Evolutionary conservation across 192 early-diverging fungal species (phyloP), one percentile per base, ranked within the genome.

Genomic region (Coemansia sp.): DNA sequence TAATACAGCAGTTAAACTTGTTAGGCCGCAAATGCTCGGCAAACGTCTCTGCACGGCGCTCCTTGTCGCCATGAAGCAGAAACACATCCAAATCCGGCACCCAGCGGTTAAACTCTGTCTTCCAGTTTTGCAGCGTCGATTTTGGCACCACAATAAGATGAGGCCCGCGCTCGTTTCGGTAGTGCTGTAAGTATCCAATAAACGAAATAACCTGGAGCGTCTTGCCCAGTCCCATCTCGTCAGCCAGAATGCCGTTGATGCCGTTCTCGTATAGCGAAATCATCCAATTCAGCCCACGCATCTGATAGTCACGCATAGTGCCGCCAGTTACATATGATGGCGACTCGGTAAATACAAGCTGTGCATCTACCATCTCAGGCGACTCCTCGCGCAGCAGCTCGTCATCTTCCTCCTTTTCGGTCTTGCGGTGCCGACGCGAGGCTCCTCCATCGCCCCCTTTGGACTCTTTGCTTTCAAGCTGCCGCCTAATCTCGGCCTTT

Each of bases 181-280:
- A 87, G 70, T 92, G 87, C 75, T 97, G 96, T 22, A 98, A 81
- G 59, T 95, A 98, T 19, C 94, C 97, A 9, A 98, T 83, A 72
- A 98, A 97, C 6, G 94, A 94, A 39, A 98, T 97, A 3, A 93
- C 91, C 73, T 98, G 96, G 15, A 97, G 79, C 2, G 96, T 98
- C 73, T 98, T 98, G 11, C 95, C 95, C 50, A 98, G 84, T 50
- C 95, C 95, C 95, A 97, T 97, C 77, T 97, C 95, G 79, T 97
- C 97, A n/a, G 97, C 95, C 32, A 99, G 76, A 56, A 97, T 97
- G 21, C 97, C 97, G 72, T 99, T 99, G 75, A 99, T 94, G n/a
- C 93, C 93, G 71, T 99, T 97, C 63, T 94, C 89, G 63, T 87
- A 96, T 48, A 99, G 83, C 2, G 92, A 94, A 25, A 99, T 89